These are phyloP conservation scores for Kandelia obovata DNA, from an alignment of 345 rosid species.

Conservation along the genomic window DNA sequence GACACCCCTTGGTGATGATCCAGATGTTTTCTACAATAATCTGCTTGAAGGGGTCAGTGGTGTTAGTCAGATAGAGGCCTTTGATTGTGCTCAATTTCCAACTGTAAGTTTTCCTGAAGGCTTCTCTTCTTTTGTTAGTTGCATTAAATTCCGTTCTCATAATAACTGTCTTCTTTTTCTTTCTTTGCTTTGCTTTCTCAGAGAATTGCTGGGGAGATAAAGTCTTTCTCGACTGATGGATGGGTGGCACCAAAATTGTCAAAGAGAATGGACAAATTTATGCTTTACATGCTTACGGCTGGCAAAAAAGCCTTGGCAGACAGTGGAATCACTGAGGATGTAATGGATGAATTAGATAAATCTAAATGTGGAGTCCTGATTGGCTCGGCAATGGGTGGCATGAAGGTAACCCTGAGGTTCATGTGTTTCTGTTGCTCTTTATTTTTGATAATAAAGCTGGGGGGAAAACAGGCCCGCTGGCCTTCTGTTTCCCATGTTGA, in stretches of 20 bases:
- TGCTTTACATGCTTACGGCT: conserved; percentile 83
- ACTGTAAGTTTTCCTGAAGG: conserved; percentile 43
- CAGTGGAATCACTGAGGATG: conserved; percentile 77
- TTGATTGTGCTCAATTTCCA: conserved; percentile 68
- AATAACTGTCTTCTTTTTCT: conserved; percentile 8
- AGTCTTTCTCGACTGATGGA: conserved; percentile 70
- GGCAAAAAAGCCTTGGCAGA: conserved; percentile 92
- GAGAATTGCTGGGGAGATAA: conserved; percentile 88
- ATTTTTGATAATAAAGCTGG: not conserved
- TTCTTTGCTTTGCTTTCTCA: conserved; percentile 11
- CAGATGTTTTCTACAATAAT: conserved; percentile 61
- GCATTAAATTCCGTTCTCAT: conserved; percentile 9
- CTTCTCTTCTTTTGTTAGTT: conserved; percentile 13
- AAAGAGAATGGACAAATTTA: conserved; percentile 79
- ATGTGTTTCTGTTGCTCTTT: not conserved
- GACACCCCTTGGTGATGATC: conserved; percentile 70
- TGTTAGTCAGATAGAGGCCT: conserved; percentile 67
- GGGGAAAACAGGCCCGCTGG: too few species aligned
- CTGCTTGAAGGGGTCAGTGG: conserved; percentile 80
- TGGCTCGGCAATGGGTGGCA: conserved; percentile 90
- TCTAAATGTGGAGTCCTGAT: conserved; percentile 83
- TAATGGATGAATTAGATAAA: conserved; percentile 75
- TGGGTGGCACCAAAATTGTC: conserved; percentile 75
- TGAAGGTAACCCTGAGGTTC: conserved; percentile 49
- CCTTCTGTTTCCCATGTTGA: too few species aligned